A percentile compares a stretch with the other conserved stretches of the same genome.
phyloP scores from a whole-genome alignment of 148 eudicot genomes.

The Hydrangea macrophylla region DNA sequence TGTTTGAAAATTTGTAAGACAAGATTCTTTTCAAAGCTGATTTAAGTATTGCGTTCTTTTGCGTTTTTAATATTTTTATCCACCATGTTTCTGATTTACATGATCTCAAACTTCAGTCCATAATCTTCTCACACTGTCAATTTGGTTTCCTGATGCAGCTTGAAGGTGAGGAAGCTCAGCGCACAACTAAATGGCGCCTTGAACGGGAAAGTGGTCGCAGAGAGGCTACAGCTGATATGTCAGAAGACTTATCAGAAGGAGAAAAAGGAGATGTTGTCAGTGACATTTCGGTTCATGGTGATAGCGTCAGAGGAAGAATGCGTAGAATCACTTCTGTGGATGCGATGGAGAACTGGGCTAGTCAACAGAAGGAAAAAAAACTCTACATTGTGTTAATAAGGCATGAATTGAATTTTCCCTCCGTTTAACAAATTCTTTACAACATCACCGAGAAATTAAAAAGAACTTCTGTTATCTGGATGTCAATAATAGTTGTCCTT shows the following conservation, averaged over 20 bases:
- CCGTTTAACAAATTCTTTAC: no score
- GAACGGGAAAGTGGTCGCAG: conserved; percentile 87
- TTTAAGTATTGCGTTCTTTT: no score
- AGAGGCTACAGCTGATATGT: conserved; percentile 98
- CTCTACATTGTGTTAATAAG: conserved; percentile 82
- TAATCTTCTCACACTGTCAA: not conserved
- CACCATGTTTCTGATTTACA: no score
- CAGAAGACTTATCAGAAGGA: conserved; percentile 94
- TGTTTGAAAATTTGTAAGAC: no score
- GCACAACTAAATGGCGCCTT: conserved; percentile 65
- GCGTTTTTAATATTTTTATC: no score
- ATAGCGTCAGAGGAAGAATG: conserved; percentile 57
- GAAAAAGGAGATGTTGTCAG: conserved; percentile 70
- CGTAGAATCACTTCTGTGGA: conserved; percentile 78
- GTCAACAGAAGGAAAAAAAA: conserved; percentile 83
- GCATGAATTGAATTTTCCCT: conserved; percentile 35
- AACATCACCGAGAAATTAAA: no score
- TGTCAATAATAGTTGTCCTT: no score
- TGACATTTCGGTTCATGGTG: conserved; percentile 72
- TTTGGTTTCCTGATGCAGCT: conserved; percentile 38
- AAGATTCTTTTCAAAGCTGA: no score
- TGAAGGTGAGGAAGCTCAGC: conserved; percentile 75
- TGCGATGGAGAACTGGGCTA: conserved; percentile 80
- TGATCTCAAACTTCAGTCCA: not conserved
- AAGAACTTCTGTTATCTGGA: no score